Percentiles rank a stretch among this genome's conserved stretches.
These are phyloP conservation scores for Trypanosoma conorhini DNA, from an alignment of 208 protist genomes.

Conservation along the genomic window DNA sequence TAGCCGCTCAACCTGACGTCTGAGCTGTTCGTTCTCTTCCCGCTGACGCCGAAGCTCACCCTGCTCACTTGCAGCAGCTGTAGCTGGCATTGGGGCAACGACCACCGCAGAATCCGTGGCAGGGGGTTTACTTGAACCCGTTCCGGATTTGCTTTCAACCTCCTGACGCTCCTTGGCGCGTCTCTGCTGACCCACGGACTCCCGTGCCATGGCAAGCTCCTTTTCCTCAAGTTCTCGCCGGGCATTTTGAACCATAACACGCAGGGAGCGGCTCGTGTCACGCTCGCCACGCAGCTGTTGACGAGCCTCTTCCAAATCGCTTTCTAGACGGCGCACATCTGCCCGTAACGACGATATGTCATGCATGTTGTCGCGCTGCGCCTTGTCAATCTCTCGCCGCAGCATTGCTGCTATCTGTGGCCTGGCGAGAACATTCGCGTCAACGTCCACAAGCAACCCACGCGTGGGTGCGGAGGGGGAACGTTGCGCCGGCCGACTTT, in stretches of 20 bases:
- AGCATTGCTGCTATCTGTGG: constrained; percentile 59
- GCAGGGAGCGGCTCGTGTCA: constrained; percentile 41
- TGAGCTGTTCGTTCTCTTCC: constrained; percentile 27
- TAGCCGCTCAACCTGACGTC: constrained; percentile 27
- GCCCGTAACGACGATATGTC: constrained; percentile 64
- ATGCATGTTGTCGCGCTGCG: constrained; percentile 67
- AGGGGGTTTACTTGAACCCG: neutral
- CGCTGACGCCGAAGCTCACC: constrained; percentile 12
- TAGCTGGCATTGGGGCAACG: constrained; percentile 17
- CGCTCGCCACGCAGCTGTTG: constrained; percentile 60
- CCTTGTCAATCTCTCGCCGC: constrained; percentile 45
- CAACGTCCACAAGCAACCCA: constrained; percentile 5
- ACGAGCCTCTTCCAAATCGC: constrained; percentile 43
- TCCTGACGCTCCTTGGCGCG: neutral
- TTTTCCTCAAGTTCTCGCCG: constrained; percentile 33
- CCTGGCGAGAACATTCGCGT: constrained; percentile 38
- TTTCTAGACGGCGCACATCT: constrained; percentile 40
- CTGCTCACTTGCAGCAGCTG: constrained; percentile 14
- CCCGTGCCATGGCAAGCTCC: constrained; percentile 37
- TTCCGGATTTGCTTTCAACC: neutral
- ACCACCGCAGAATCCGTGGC: neutral
- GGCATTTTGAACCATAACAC: constrained; percentile 41
- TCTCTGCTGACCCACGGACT: constrained; percentile 8
- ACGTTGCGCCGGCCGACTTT: neutral
- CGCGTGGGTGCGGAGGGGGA: constrained; percentile 1